Base-by-base conservation (phyloP, 2,329 filamentous ascomycete genomes). In the Hypoxylon sp. region DNA sequence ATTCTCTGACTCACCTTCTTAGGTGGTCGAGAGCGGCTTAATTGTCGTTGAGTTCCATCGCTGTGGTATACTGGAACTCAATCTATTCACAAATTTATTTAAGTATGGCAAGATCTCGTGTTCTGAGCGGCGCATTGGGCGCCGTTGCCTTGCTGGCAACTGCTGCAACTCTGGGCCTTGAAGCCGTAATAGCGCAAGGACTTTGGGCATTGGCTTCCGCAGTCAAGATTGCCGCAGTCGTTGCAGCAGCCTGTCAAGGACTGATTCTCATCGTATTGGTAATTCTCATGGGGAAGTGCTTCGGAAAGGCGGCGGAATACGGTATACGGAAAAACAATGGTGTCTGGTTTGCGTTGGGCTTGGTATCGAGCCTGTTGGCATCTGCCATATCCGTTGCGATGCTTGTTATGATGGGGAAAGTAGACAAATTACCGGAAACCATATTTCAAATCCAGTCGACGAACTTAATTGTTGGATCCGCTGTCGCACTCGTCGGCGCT, bases 401-500 rank as follows among this genome's bases (percentile, higher is more conserved):
- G 48, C 73, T 87, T 53, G 77, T 81, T 22, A 76, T 75, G 60
- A 75, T 83, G 52, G 74, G 76, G 69, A 79, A 76, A 51, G 73
- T 71, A 0, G 66, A 69, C 7, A 69, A 71, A 8, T 64, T 76
- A 1, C 69, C 75, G 2, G 71, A 72, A 26, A 75, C 70, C 4
- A 73, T 80, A 9, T 63, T 80, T 33, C 77, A 78, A 4, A 69
- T 76, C 2, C 74, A 74, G 5, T 73, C 72, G 14, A 69, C 64
- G 14, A 73, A 73, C 40, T 80, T 84, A 48, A 71, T 87, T 33
- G 73, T 81, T 12, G 84, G 81, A 30, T 75, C 80, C 3, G 79
- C 84, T 0, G 73, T 82, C 12, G 76, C 81, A 12, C 76, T 87
- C 53, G 81, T 79, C 8, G 59, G 84, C 38, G 78, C 82, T 4